Conservation (phyloP, 257 asterid species). For the Gentiana straminea region DNA sequence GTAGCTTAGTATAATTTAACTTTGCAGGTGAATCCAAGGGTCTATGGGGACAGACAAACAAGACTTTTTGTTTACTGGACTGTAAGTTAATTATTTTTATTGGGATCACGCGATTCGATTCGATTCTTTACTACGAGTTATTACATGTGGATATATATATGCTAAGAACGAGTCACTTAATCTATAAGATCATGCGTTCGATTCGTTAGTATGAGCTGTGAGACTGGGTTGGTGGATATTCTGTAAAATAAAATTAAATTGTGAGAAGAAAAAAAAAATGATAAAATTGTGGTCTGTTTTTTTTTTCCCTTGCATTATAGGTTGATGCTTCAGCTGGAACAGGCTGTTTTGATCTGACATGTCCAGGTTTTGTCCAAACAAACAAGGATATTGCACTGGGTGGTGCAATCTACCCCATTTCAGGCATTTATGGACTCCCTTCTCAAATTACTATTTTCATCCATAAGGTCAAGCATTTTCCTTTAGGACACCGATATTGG, state of each 20-base stretch:
- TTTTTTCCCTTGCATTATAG: conserved; percentile 17
- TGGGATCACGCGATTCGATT: too few relatives aligned
- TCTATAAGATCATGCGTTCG: too few relatives aligned
- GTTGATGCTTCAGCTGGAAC: conserved; percentile 38
- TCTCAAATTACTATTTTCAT: conserved; percentile 37
- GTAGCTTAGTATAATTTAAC: too few relatives aligned
- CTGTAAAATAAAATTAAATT: too few relatives aligned
- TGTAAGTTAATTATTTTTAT: conserved; percentile 23
- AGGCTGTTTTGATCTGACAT: conserved; percentile 59
- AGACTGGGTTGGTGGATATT: too few relatives aligned
- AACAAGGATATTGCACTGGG: conserved; percentile 57
- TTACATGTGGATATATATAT: too few relatives aligned
- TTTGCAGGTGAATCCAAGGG: conserved; percentile 22
- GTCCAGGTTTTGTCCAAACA: conserved; percentile 70
- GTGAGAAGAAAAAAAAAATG: too few relatives aligned
- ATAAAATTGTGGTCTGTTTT: not conserved
- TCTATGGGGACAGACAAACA: conserved; percentile 61
- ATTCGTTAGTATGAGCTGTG: too few relatives aligned
- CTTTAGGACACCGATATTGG: not conserved
- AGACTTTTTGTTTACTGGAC: conserved; percentile 66
- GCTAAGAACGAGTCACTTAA: too few relatives aligned
- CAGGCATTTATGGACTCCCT: conserved; percentile 40
- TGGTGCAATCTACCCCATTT: conserved; percentile 53
- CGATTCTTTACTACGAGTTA: too few relatives aligned
- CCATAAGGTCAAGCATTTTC: conserved; percentile 24